Evolutionary conservation across 169 alveolate species (phyloP), one percentile per base, ranked within the genome.

Genomic region (Neospora caninum): DNA sequence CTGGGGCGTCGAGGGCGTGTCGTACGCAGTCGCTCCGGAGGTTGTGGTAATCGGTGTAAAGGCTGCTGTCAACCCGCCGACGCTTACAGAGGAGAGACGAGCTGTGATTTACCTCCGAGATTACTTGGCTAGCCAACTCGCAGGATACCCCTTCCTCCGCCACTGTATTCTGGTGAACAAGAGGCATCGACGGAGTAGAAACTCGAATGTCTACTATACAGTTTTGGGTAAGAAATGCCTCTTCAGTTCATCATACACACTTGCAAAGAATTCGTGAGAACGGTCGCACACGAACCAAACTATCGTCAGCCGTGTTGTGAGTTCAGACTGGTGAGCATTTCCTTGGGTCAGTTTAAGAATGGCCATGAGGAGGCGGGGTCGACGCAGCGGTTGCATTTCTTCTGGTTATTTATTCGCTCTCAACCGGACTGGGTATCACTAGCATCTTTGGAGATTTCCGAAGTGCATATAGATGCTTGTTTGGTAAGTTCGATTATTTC

Each of bases 71-170:
- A 82, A 39, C 38, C 69, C 89, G 2, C 67, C 89, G 34, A 82
- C 89, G 34, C 67, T 31, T 2, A 39, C 41, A 7, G 89, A 82
- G 39, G 89, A 82, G 39, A 9, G 89, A 38, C n/a, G 64, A 16
- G 64, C 89, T 16, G 64, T 42, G 54, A 82, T 82, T 9, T 82
- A 82, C 64, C 67, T 82, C 38, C 54, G 89, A 43, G 89, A 82
- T 34, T 82, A 82, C 41, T 49, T 82, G 34, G 89, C 89, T 18
- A 82, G 67, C 39, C 89, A 82, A 36, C 67, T 82, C 27, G 9
- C 89, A 2, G 64, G 38, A 41, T 82, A 82, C 64, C 89, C 89
- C 31, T 82, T 82, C 36, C 89, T 82, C 41, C 89, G 89, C 53
- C 89, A 82, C 89, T 82, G 64, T 42, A 42, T 82, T 38, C 89